A percentile compares a stretch with the other conserved stretches of the same genome.
Evolutionary conservation across 2,329 filamentous ascomycete genomes (phyloP).

Genomic region (Lachnellula arida): DNA sequence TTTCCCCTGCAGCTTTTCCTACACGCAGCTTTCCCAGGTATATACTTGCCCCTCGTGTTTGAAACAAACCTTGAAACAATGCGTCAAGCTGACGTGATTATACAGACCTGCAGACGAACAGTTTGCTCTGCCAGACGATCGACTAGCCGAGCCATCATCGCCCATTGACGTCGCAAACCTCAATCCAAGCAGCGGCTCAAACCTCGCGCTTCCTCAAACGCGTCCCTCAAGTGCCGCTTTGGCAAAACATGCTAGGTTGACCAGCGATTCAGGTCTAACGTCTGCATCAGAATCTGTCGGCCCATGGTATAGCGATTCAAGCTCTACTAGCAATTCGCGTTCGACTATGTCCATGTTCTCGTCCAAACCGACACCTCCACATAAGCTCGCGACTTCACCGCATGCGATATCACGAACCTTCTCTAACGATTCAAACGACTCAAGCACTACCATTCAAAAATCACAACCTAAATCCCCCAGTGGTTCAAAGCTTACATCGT

Average conservation of each 20-base stretch:
- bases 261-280: constrained; percentile 26
- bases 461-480: constrained; percentile 45
- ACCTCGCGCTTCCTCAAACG: constrained; percentile 21
- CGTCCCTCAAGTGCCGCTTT: constrained; percentile 6
- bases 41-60: constrained; percentile 1
- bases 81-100: constrained; percentile 13
- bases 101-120: constrained; percentile 24
- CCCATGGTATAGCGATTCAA: constrained; percentile 29
- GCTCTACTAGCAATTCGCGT: constrained; percentile 20
- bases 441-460: constrained; percentile 26
- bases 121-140: constrained; percentile 18
- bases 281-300: constrained; percentile 26
- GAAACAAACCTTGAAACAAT: constrained; percentile 9
- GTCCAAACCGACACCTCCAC: constrained; percentile 30
- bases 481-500: constrained; percentile 51
- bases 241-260: constrained; percentile 29
- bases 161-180: constrained; percentile 7
- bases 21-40: constrained; percentile 10
- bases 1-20: constrained; percentile 4
- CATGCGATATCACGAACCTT: constrained; percentile 20
- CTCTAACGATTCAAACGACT: constrained; percentile 27
- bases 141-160: constrained; percentile 14
- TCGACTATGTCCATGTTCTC: constrained; percentile 34
- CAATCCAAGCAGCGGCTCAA: constrained; percentile 18
- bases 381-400: constrained; percentile 20